Conservation (phyloP, 83 land plant species). For the Diphasiastrum complanatum region DNA sequence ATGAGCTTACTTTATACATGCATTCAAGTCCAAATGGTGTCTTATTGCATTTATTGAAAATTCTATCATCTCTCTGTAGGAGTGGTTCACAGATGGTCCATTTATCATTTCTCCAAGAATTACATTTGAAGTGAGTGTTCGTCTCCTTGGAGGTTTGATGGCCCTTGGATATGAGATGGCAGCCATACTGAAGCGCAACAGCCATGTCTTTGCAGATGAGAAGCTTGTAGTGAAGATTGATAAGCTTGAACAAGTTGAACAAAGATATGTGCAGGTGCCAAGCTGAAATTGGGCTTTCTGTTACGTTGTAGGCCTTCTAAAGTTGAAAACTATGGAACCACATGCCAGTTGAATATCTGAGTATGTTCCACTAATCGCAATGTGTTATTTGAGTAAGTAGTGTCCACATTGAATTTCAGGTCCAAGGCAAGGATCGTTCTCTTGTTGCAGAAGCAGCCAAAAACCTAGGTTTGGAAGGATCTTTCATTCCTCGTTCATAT, state of each 20-base stretch:
- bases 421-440: conserved; percentile 68
- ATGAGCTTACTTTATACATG: not conserved
- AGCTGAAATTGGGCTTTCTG: not conserved
- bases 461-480: conserved; percentile 65
- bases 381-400: too few relatives aligned
- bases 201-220: conserved; percentile 66
- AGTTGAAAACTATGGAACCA: too few relatives aligned
- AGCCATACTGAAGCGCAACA: conserved; percentile 68
- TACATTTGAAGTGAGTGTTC: conserved; percentile 93
- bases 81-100: conserved; percentile 76
- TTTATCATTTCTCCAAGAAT: conserved; percentile 87
- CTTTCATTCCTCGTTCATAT: conserved; percentile 67
- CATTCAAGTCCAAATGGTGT: not conserved
- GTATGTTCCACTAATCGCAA: too few relatives aligned
- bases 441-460: conserved; percentile 49
- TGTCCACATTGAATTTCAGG: too few relatives aligned
- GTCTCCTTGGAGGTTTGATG: conserved; percentile 83
- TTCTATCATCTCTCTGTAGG: too few relatives aligned
- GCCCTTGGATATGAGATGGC: conserved; percentile 81
- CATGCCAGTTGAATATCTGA: too few relatives aligned
- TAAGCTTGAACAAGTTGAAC: conserved; percentile 73
- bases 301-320: not conserved
- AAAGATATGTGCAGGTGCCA: conserved; percentile 72
- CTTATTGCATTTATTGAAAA: too few relatives aligned
- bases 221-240: conserved; percentile 65